These are phyloP conservation scores for Pyrus pyrifolia DNA, from an alignment of 306 rosid species.

Conservation along the genomic window DNA sequence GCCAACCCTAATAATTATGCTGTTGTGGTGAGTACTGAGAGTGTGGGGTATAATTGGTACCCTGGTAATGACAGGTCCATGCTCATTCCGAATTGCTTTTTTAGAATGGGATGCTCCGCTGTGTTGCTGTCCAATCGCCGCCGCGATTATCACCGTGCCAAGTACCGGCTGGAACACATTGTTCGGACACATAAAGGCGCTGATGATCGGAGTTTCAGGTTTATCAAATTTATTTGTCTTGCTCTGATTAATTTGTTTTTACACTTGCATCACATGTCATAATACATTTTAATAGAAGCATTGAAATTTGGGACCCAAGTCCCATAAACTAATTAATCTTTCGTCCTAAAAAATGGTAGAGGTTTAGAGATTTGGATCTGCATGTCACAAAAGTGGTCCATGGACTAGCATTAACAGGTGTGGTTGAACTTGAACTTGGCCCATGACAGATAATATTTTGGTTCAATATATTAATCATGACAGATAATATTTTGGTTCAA, in stretches of 20 bases:
- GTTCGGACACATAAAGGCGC: slow-evolving; percentile 97
- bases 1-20: slow-evolving; percentile 79
- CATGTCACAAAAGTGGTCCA: neutral
- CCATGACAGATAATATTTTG: neutral
- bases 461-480: neutral
- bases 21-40: slow-evolving; percentile 85
- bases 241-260: neutral
- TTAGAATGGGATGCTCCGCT: slow-evolving; percentile 98
- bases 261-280: neutral
- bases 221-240: neutral
- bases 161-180: slow-evolving; percentile 83
- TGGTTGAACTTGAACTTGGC: neutral
- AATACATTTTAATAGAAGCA: neutral
- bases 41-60: slow-evolving; percentile 88
- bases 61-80: slow-evolving; percentile 77
- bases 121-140: slow-evolving; percentile 82
- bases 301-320: neutral
- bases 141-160: slow-evolving; percentile 62
- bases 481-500: neutral
- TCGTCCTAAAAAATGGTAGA: neutral
- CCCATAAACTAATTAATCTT: neutral
- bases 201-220: slow-evolving; percentile 94
- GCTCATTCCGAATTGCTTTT: slow-evolving; percentile 82
- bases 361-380: neutral
- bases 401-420: neutral